These are phyloP conservation scores for Malus hybrid DNA, from an alignment of 331 rosid genomes.

Conservation along the genomic window DNA sequence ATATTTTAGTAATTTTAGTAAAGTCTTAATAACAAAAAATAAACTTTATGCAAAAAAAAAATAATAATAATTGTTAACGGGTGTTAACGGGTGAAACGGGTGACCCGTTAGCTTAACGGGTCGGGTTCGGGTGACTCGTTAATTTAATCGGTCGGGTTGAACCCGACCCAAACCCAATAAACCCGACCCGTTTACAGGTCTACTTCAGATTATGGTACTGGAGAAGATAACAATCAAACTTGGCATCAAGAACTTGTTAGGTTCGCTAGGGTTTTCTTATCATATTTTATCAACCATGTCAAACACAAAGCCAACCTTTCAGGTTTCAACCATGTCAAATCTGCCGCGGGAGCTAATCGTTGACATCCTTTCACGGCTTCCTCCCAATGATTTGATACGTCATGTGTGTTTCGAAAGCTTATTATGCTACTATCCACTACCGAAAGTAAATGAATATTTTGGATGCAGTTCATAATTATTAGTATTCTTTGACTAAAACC, in stretches of 20 bases:
- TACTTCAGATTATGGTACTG: neutral
- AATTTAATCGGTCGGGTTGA: no score
- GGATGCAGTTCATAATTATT: no score
- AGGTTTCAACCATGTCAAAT: neutral
- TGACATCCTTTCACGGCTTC: neutral
- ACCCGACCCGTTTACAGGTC: no score
- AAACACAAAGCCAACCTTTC: neutral
- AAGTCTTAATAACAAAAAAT: no score
- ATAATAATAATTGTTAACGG: no score
- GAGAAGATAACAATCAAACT: neutral
- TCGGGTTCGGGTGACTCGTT: no score
- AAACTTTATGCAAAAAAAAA: no score
- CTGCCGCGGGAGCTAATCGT: neutral
- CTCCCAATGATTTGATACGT: neutral
- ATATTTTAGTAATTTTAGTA: no score
- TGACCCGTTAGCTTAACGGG: no score
- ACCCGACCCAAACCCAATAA: no score
- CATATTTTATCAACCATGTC: neutral
- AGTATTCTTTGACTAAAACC: no score
- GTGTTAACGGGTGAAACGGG: no score
- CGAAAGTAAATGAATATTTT: neutral
- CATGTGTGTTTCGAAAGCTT: neutral
- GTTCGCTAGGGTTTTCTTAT: neutral
- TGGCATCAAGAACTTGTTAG: neutral
- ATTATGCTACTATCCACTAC: neutral